Evolutionary conservation across 441 rosid species (phyloP).

Genomic region (Adansonia grandidieri): DNA sequence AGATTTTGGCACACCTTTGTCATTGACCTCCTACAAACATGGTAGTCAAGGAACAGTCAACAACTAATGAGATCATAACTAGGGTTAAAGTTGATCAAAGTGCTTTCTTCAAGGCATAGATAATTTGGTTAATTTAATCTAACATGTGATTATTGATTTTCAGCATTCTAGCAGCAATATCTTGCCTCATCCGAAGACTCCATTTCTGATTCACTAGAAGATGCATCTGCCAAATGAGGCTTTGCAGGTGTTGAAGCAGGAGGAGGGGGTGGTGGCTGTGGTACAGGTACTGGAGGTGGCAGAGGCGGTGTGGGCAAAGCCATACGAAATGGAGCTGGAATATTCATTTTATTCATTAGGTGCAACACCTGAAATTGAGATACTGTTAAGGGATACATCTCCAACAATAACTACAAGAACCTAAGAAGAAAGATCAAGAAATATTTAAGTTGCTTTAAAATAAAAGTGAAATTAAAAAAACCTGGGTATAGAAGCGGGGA

Average conservation of each 20-base stretch:
- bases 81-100: neutral
- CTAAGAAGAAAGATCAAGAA: neutral
- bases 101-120: neutral
- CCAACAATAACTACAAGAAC: slow-evolving; percentile 3
- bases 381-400: slow-evolving; percentile 10
- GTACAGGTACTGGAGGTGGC: slow-evolving; percentile 61
- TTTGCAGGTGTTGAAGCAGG: slow-evolving; percentile 37
- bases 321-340: slow-evolving; percentile 96
- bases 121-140: neutral
- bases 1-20: slow-evolving; percentile 41
- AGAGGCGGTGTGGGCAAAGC: slow-evolving; percentile 94
- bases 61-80: slow-evolving; percentile 20
- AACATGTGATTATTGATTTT: slow-evolving; percentile 7
- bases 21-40: slow-evolving; percentile 52
- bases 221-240: slow-evolving; percentile 49
- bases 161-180: slow-evolving; percentile 28
- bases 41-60: slow-evolving; percentile 24
- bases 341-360: slow-evolving; percentile 99
- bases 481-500: slow-evolving; percentile 96
- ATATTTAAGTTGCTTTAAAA: slow-evolving; percentile 20
- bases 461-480: slow-evolving; percentile 31
- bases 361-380: slow-evolving; percentile 72
- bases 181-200: slow-evolving; percentile 85
- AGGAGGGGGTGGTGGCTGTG: slow-evolving; percentile 51
- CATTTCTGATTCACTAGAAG: slow-evolving; percentile 91